Evolutionary conservation across 352 stramenopile genomes (phyloP), one percentile per base, ranked within the genome.

Genomic region (Phytopythium montanum): DNA sequence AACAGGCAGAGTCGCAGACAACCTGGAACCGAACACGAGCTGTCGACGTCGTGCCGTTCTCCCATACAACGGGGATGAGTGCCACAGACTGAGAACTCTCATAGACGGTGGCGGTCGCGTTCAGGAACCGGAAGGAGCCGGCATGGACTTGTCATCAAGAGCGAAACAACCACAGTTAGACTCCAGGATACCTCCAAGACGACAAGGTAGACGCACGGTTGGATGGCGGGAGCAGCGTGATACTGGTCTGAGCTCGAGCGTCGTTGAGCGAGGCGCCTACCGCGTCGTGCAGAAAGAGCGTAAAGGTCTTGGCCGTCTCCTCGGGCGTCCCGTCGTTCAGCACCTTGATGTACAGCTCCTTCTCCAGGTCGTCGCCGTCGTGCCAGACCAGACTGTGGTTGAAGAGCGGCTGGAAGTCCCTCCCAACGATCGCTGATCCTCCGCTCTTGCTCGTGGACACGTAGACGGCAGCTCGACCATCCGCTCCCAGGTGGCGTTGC

Each of bases 321-420:
- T 92, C 75, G 0, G 81, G 77, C 3, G 55, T 56, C 0, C 68
- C 70, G 26, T 92, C 81, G 39, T 92, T 90, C 26, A 87, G 70
- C 4, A 92, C 56, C 10, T 70, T 70, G 9, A 92, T 39, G 56
- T 90, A 88, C 2, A 92, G 67, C 38, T 81, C 72, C 55, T 84
- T 85, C 60, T 92, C 81, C 9, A 75, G 63, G 55, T 85, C 75
- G 41, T 90, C 79, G 23, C 81, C 76, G 57, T 92, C 79, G 39
- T 92, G 76, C 81, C 81, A 92, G 31, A 88, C 69, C n/a, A 92
- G 60, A 65, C 81, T 92, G 21, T 75, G 56, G 59, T 92, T 92
- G 60, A 76, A 87, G 7, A 88, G 51, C 4, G 73, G 61, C 38
- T 72, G 73, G 50, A 81, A 90, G 60, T 92, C 78, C 12, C 67